Base-by-base conservation (phyloP, 768 basidiomycete species). In the Gelatoporia subvermispora region DNA sequence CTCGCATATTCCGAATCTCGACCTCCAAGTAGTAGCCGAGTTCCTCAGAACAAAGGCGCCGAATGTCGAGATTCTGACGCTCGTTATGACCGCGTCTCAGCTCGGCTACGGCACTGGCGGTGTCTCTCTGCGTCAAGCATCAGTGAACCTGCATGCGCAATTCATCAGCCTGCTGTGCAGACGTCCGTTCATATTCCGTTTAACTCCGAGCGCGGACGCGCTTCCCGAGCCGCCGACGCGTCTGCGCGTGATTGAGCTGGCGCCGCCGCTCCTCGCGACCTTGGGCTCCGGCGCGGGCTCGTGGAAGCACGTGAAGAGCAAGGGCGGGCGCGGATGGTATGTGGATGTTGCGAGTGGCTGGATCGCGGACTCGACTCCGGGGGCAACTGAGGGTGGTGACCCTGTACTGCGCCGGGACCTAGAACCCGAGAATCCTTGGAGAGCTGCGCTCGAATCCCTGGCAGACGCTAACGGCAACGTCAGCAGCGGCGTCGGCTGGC, bases 271-370 rank as follows among this genome's bases (percentile, higher is more conserved):
- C 56, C 75, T 97, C 4, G 72, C 78, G 41, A 78, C 77, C 4
- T 72, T 95, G 2, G 90, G 90, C 7, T 77, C 76, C 1, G 92
- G 91, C 3, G 89, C 83, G 0, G 88, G 84, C 4, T 71, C 86
- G 24, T 99, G 95, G 95, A 78, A 85, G 45, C 85, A 88, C 51
- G 74, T 98, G n/a, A 75, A 81, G 50, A 92, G 90, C 60, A 96
- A 96, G 64, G 95, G 95, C 8, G 86, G 92, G 1, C 71, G 95
- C 20, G 93, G 92, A 3, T 98, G 94, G 93, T 96, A 92, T 60
- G 91, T 94, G 43, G 88, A 97, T 64, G 79, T 85, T 0, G 88
- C 88, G 20, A 84, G 82, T 51, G 88, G 85, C 2, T 96, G 93
- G 93, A 71, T 82, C 23, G 73, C 77, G 3, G 56, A 47, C 7